Evolutionary conservation across 2,329 filamentous ascomycete genomes (phyloP).

Genomic region (Aquanectria penicillioides): DNA sequence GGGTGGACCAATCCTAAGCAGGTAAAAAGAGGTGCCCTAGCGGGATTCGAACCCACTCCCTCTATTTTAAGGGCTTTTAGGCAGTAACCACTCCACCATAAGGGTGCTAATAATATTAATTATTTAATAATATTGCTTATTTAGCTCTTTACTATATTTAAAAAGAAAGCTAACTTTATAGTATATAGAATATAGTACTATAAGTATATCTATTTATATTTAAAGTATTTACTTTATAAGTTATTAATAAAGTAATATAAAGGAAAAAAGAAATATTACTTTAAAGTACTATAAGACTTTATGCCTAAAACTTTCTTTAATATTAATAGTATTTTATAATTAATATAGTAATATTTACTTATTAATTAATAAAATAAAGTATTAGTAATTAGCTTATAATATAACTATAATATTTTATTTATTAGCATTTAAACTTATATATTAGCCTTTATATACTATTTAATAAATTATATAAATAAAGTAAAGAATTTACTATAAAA

Average conservation of each 20-base stretch:
- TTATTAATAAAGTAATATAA: too few species aligned
- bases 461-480: conserved; percentile 15
- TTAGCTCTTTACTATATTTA: conserved; percentile 6
- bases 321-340: not conserved
- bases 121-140: not conserved
- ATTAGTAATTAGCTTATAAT: not conserved
- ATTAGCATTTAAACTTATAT: conserved; percentile 13
- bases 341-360: not conserved
- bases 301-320: conserved; percentile 1
- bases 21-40: too few species aligned
- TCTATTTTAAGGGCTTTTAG: too few species aligned
- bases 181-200: conserved; percentile 7
- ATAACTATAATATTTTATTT: conserved; percentile 20
- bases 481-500: conserved; percentile 13
- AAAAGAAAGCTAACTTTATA: conserved; percentile 17
- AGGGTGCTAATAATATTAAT: not conserved
- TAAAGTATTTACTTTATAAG: conserved; percentile 10
- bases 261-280: not conserved
- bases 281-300: conserved; percentile 8
- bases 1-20: too few species aligned
- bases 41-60: too few species aligned
- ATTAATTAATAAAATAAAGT: conserved; percentile 5
- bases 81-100: too few species aligned
- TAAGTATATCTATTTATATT: not conserved
- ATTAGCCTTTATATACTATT: conserved; percentile 10